A percentile compares a stretch with the other conserved stretches of the same genome.
phyloP scores from a whole-genome alignment of 495 filamentous ascomycete species.

The Penicillium egyptiacum region DNA sequence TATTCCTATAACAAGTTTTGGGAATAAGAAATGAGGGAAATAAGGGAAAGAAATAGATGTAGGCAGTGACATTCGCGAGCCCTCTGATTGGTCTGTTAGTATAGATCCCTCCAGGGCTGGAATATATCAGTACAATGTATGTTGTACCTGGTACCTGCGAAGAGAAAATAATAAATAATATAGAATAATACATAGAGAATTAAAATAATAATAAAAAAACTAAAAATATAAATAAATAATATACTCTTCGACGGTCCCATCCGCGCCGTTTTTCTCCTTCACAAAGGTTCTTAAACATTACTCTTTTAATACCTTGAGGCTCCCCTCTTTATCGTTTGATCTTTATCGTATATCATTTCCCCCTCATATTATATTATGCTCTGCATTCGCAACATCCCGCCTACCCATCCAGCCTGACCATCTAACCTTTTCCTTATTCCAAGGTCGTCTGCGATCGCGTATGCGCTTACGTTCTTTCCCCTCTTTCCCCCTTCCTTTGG shows the following conservation, averaged over 20 bases:
- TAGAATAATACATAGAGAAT: slow-evolving; percentile 8
- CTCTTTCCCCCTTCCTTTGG: slow-evolving; percentile 4
- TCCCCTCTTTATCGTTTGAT: slow-evolving; percentile 5
- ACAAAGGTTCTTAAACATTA: slow-evolving; percentile 9
- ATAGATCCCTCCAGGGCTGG: too few species aligned
- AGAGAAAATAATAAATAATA: slow-evolving; percentile 5
- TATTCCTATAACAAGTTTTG: neutral
- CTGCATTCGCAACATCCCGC: slow-evolving; percentile 20
- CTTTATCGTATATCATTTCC: slow-evolving; percentile 6
- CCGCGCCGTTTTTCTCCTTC: slow-evolving; percentile 32
- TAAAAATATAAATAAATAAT: slow-evolving; percentile 7
- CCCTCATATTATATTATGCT: slow-evolving; percentile 25
- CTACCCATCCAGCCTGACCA: slow-evolving; percentile 25
- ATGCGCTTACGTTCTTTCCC: slow-evolving; percentile 21
- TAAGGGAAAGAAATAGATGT: too few species aligned
- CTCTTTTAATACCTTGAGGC: slow-evolving; percentile 16
- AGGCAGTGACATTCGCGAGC: too few species aligned
- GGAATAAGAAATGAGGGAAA: too few species aligned
- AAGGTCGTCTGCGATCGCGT: slow-evolving; percentile 14
- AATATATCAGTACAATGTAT: neutral
- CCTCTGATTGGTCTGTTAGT: too few species aligned
- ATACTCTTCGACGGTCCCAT: slow-evolving; percentile 19
- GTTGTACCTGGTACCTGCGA: slow-evolving; percentile 11
- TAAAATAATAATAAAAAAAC: slow-evolving; percentile 6
- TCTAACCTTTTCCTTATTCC: slow-evolving; percentile 8